Conservation (phyloP, 345 rosid species). For the Abelmoschus esculentus region DNA sequence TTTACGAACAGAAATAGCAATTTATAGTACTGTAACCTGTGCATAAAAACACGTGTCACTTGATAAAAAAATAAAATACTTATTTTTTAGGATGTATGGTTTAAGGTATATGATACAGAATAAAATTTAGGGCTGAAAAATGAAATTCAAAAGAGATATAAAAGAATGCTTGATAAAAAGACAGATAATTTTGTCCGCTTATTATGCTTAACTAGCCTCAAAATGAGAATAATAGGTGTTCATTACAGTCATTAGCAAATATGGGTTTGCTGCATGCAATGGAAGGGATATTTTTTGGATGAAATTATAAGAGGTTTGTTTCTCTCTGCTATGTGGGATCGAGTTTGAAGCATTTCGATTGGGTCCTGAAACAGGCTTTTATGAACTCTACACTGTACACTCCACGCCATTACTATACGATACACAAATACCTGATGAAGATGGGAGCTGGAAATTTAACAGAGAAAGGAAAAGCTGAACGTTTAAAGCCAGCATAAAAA, state of each 20-base stretch:
- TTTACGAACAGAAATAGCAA: neutral
- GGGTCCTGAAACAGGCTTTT: constrained; percentile 24
- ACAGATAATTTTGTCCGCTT: too few relatives aligned
- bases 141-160: too few relatives aligned
- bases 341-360: constrained; percentile 25
- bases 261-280: neutral
- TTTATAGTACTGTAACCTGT: neutral
- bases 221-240: neutral
- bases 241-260: neutral
- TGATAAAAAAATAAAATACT: too few relatives aligned
- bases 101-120: too few relatives aligned
- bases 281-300: neutral
- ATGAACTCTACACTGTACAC: constrained; percentile 17
- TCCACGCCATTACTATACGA: constrained; percentile 4
- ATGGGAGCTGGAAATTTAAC: constrained; percentile 22
- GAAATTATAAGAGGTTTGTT: constrained; percentile 29
- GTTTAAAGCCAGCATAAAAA: constrained; percentile 16
- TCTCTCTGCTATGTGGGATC: constrained; percentile 4
- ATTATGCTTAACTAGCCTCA: neutral
- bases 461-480: constrained; percentile 22
- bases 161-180: too few relatives aligned
- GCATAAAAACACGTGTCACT: too few relatives aligned
- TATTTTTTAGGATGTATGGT: too few relatives aligned
- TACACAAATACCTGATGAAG: constrained; percentile 18
- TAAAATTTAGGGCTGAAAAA: too few relatives aligned